These are phyloP conservation scores for Diaporthe helianthi DNA, from an alignment of 2,329 filamentous ascomycete species.

Conservation along the genomic window DNA sequence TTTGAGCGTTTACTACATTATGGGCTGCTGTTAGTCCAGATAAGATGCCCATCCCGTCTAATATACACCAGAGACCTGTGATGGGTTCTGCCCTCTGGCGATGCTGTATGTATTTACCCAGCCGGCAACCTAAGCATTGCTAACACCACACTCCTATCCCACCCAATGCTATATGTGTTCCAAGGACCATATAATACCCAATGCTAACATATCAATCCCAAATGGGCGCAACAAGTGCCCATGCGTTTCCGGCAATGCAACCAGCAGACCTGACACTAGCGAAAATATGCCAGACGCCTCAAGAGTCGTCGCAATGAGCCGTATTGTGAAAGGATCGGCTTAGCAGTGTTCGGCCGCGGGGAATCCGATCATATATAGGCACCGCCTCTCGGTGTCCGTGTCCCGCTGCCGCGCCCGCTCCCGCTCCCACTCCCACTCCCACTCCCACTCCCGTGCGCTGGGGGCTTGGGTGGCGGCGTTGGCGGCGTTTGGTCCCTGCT, in stretches of 20 bases:
- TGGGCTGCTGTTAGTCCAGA: neutral
- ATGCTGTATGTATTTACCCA: conserved; percentile 3
- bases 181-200: neutral
- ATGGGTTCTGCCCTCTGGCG: conserved; percentile 3
- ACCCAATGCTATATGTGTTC: conserved; percentile 1
- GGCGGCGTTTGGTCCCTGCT: conserved; percentile 29
- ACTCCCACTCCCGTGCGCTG: conserved; percentile 22
- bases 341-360: neutral
- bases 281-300: conserved; percentile 8
- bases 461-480: conserved; percentile 29
- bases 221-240: neutral
- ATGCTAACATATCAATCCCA: conserved; percentile 10
- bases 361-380: neutral
- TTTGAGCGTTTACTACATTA: neutral
- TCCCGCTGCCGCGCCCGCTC: conserved; percentile 4
- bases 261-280: neutral
- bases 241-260: conserved; percentile 3
- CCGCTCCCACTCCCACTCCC: conserved; percentile 6
- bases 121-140: neutral
- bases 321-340: conserved; percentile 2
- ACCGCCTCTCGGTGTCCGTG: conserved; percentile 15
- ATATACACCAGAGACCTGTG: conserved; percentile 5
- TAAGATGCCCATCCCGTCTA: conserved; percentile 1
- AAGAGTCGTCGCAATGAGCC: neutral
- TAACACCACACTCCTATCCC: neutral